These are phyloP conservation scores for Nevesoporus exiguus DNA, from an alignment of 768 basidiomycete species.

Conservation along the genomic window DNA sequence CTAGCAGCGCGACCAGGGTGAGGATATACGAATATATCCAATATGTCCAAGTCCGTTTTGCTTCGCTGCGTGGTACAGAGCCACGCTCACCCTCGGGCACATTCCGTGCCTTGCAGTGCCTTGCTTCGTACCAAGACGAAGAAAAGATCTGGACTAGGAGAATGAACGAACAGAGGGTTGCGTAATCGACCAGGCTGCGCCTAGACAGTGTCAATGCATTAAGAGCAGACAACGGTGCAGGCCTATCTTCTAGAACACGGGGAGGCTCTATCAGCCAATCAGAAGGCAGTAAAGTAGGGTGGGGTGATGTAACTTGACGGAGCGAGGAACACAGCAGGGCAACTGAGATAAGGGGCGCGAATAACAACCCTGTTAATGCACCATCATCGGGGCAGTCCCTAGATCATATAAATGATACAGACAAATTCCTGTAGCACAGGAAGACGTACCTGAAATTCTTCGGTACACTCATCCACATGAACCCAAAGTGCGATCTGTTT, in stretches of 20 bases:
- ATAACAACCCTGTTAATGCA: conserved; percentile 74
- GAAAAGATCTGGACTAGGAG: conserved; percentile 75
- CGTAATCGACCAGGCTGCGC: conserved; percentile 71
- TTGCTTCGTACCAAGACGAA: conserved; percentile 71
- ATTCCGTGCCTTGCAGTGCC: conserved; percentile 38
- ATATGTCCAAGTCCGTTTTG: conserved; percentile 58
- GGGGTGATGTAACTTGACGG: conserved; percentile 31
- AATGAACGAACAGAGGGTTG: conserved; percentile 77
- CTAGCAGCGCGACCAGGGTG: conserved; percentile 45
- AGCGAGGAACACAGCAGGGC: conserved; percentile 60
- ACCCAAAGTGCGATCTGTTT: conserved; percentile 56
- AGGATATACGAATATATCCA: conserved; percentile 58
- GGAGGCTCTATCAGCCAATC: conserved; percentile 82
- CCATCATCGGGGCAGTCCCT: conserved; percentile 87
- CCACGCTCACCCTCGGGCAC: conserved; percentile 65
- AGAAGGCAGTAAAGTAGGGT: conserved; percentile 42
- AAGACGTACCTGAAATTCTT: conserved; percentile 73
- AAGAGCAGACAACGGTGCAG: conserved; percentile 41
- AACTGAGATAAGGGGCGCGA: conserved; percentile 76
- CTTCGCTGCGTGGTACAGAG: conserved; percentile 76
- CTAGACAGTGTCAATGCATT: conserved; percentile 65
- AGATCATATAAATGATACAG: conserved; percentile 14
- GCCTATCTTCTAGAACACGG: conserved; percentile 45
- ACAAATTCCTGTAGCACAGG: neutral
- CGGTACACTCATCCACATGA: conserved; percentile 88